These are phyloP conservation scores for Trametopsis cervina DNA, from an alignment of 768 basidiomycete genomes.

Conservation along the genomic window DNA sequence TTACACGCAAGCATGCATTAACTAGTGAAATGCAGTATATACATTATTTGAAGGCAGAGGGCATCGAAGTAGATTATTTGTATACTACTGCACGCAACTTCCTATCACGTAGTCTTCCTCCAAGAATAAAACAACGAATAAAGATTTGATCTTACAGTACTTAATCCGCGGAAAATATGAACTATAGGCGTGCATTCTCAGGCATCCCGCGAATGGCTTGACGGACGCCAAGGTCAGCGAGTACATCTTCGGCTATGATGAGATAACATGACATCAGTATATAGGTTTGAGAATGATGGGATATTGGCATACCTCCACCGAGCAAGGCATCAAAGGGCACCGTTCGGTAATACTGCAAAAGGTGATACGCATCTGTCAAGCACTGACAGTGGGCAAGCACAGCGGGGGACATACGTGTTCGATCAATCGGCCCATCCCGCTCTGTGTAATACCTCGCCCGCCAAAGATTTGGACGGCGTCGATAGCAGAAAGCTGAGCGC, in stretches of 20 bases:
- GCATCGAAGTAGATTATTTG: too few relatives aligned
- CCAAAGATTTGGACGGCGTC: constrained; percentile 86
- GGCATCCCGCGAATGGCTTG: constrained; percentile 77
- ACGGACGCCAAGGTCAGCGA: constrained; percentile 74
- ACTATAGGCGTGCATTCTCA: constrained; percentile 51
- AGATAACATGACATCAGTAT: not conserved
- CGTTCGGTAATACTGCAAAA: constrained; percentile 53
- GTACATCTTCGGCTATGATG: constrained; percentile 58
- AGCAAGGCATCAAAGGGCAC: constrained; percentile 64
- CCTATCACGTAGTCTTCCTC: too few relatives aligned
- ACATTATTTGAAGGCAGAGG: too few relatives aligned
- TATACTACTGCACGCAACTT: too few relatives aligned
- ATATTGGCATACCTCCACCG: constrained; percentile 44
- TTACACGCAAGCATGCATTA: too few relatives aligned
- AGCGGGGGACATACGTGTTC: constrained; percentile 50
- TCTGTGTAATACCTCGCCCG: constrained; percentile 78
- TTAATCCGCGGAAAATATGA: too few relatives aligned
- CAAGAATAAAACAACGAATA: too few relatives aligned
- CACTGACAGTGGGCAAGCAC: too few relatives aligned
- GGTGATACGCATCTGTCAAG: too few relatives aligned
- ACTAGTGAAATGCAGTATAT: too few relatives aligned
- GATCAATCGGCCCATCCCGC: constrained; percentile 74
- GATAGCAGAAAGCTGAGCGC: constrained; percentile 69
- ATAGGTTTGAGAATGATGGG: not conserved
- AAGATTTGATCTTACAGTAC: too few relatives aligned